These are phyloP conservation scores for Phytophthora sp. DNA, from an alignment of 352 stramenopile genomes.

Conservation along the genomic window DNA sequence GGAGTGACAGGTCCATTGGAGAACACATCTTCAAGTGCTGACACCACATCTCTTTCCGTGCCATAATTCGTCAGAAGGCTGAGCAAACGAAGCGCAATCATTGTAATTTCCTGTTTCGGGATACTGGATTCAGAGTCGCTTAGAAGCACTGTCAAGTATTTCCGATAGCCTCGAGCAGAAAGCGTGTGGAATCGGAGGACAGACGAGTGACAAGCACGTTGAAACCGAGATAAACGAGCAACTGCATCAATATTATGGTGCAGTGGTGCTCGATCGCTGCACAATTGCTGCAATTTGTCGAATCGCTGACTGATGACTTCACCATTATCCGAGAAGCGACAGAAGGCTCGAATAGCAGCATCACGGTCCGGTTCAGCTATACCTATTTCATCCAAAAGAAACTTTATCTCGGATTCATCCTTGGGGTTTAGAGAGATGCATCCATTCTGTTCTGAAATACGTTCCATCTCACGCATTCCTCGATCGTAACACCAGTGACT, in stretches of 20 bases:
- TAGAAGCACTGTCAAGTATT: slow-evolving; percentile 36
- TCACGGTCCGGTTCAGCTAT: slow-evolving; percentile 39
- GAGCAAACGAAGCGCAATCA: slow-evolving; percentile 68
- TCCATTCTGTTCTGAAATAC: slow-evolving; percentile 53
- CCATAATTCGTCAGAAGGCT: slow-evolving; percentile 71
- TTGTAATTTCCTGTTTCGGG: slow-evolving; percentile 45
- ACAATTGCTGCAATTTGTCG: slow-evolving; percentile 47
- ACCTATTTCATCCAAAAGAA: slow-evolving; percentile 50
- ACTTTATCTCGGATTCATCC: slow-evolving; percentile 50
- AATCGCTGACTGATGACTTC: slow-evolving; percentile 43
- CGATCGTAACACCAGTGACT: slow-evolving; percentile 78
- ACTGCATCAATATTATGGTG: slow-evolving; percentile 21
- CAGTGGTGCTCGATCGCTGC: slow-evolving; percentile 21
- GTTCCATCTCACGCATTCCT: slow-evolving; percentile 49
- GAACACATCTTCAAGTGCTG: slow-evolving; percentile 54
- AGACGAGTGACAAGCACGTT: slow-evolving; percentile 40
- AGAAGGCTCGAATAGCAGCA: slow-evolving; percentile 48
- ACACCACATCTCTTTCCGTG: slow-evolving; percentile 47
- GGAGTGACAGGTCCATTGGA: slow-evolving; percentile 52
- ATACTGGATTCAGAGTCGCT: slow-evolving; percentile 3
- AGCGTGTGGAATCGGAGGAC: slow-evolving; percentile 46
- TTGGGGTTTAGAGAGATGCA: slow-evolving; percentile 51
- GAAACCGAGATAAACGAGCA: slow-evolving; percentile 42
- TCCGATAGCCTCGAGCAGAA: slow-evolving; percentile 51
- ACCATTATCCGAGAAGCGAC: slow-evolving; percentile 60